Conservation (phyloP, 148 eudicot genomes). For the Selenicereus undatus region DNA sequence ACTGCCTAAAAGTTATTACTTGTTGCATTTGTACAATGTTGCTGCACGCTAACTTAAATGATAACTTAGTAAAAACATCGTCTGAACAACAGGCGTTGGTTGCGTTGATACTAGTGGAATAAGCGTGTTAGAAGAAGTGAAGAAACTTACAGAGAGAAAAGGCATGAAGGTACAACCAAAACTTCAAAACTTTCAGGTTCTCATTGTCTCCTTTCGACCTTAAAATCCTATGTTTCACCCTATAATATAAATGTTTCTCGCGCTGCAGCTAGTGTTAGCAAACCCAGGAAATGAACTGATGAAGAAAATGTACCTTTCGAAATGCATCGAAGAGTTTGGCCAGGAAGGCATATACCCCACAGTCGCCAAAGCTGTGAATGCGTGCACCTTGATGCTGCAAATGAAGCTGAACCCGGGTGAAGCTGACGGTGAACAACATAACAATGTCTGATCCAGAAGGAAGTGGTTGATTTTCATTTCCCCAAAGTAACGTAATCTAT, state of each 20-base stretch:
- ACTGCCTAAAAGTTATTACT: background rate
- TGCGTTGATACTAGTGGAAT: slow-evolving; percentile 66
- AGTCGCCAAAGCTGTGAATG: slow-evolving; percentile 51
- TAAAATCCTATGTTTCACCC: background rate
- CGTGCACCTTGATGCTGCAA: slow-evolving; percentile 40
- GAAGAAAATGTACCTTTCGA: slow-evolving; percentile 53
- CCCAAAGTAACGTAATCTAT: background rate
- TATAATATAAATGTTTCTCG: background rate
- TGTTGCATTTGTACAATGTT: too few species aligned
- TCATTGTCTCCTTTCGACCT: too few species aligned
- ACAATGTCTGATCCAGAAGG: slow-evolving; percentile 5
- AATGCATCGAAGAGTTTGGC: slow-evolving; percentile 33
- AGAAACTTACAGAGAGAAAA: slow-evolving; percentile 33
- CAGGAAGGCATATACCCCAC: slow-evolving; percentile 41
- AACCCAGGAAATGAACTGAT: slow-evolving; percentile 62
- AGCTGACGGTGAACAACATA: slow-evolving; percentile 4
- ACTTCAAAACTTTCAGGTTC: background rate
- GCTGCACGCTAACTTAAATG: background rate
- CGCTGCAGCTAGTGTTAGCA: slow-evolving; percentile 38
- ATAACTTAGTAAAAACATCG: background rate
- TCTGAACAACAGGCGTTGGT: slow-evolving; percentile 47
- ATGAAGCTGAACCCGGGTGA: slow-evolving; percentile 5
- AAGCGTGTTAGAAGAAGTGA: slow-evolving; percentile 47
- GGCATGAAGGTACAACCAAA: slow-evolving; percentile 32
- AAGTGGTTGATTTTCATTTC: background rate